Evolutionary conservation across 306 rosid species (phyloP).

Genomic region (Lathyrus oleraceus): DNA sequence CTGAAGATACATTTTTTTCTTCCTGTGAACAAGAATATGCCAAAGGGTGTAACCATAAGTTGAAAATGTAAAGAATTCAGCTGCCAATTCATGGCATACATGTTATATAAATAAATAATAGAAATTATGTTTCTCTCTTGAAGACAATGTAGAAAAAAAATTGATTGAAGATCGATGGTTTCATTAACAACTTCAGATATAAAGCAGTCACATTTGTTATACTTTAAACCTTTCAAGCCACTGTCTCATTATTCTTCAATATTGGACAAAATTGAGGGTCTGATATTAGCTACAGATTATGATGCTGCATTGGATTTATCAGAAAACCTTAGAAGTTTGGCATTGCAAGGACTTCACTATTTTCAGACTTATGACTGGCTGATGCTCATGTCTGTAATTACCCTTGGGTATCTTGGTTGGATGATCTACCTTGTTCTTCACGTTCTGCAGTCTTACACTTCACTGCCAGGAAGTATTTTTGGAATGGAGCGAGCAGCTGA

Average conservation of each 20-base stretch:
- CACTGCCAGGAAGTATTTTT: slow-evolving; percentile 52
- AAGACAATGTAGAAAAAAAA: slow-evolving; percentile 18
- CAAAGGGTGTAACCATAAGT: neutral
- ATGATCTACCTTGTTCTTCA: slow-evolving; percentile 80
- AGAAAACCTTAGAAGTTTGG: slow-evolving; percentile 72
- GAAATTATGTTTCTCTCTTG: slow-evolving; percentile 4
- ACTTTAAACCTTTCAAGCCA: slow-evolving; percentile 85
- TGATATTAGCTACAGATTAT: slow-evolving; percentile 61
- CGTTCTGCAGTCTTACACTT: slow-evolving; percentile 85
- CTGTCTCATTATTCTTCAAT: slow-evolving; percentile 59
- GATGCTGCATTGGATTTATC: slow-evolving; percentile 69
- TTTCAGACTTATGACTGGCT: slow-evolving; percentile 95
- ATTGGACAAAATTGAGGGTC: slow-evolving; percentile 66
- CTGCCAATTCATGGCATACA: slow-evolving; percentile 20
- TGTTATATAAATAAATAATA: slow-evolving; percentile 13
- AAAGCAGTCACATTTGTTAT: slow-evolving; percentile 63
- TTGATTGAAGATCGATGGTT: slow-evolving; percentile 32
- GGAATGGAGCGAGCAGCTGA: slow-evolving; percentile 52
- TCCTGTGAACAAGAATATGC: neutral
- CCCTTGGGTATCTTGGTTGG: slow-evolving; percentile 90
- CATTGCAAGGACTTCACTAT: slow-evolving; percentile 84
- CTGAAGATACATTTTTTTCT: neutral
- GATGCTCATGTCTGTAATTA: slow-evolving; percentile 83
- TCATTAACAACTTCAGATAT: slow-evolving; percentile 71
- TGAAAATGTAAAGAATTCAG: neutral